Conservation (phyloP, 495 filamentous ascomycete genomes). For the Halenospora varia region DNA sequence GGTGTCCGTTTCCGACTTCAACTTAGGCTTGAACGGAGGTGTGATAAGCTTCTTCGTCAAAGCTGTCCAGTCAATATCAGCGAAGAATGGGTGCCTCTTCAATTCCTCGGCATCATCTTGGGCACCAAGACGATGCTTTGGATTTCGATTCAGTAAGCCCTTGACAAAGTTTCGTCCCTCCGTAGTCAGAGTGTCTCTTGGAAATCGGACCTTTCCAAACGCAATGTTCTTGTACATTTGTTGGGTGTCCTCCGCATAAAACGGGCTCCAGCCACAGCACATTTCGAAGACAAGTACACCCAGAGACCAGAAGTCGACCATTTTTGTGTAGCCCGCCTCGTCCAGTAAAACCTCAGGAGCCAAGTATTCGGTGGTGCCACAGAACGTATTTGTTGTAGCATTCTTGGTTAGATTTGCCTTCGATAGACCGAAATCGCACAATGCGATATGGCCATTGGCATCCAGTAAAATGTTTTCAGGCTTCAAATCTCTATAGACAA, state of each 20-base stretch:
- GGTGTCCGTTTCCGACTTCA: slow-evolving; percentile 91
- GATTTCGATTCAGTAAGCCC: slow-evolving; percentile 93
- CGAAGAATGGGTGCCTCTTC: slow-evolving; percentile 91
- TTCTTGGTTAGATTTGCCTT: slow-evolving; percentile 96
- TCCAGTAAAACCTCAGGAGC: slow-evolving; percentile 94
- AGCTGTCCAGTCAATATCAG: slow-evolving; percentile 86
- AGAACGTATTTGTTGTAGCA: slow-evolving; percentile 98
- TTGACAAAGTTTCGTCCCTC: slow-evolving; percentile 98
- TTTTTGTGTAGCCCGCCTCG: slow-evolving; percentile 97
- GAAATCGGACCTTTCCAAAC: slow-evolving; percentile 96
- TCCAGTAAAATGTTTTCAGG: slow-evolving; percentile 83
- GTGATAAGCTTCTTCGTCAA: slow-evolving; percentile 85
- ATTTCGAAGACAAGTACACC: slow-evolving; percentile 98
- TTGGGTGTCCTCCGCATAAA: slow-evolving; percentile 98
- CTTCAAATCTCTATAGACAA: slow-evolving; percentile 92
- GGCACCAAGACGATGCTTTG: slow-evolving; percentile 89
- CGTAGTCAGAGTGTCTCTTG: slow-evolving; percentile 84
- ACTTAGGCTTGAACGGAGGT: slow-evolving; percentile 96
- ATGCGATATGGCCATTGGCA: slow-evolving; percentile 79
- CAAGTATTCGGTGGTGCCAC: slow-evolving; percentile 95
- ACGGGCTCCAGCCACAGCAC: slow-evolving; percentile 99
- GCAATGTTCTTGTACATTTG: slow-evolving; percentile 99
- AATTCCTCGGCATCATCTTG: slow-evolving; percentile 90
- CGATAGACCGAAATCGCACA: slow-evolving; percentile 88
- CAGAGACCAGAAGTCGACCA: slow-evolving; percentile 99